phyloP scores from a whole-genome alignment of 2,329 filamentous ascomycete species.

The Aplosporella prunicola region DNA sequence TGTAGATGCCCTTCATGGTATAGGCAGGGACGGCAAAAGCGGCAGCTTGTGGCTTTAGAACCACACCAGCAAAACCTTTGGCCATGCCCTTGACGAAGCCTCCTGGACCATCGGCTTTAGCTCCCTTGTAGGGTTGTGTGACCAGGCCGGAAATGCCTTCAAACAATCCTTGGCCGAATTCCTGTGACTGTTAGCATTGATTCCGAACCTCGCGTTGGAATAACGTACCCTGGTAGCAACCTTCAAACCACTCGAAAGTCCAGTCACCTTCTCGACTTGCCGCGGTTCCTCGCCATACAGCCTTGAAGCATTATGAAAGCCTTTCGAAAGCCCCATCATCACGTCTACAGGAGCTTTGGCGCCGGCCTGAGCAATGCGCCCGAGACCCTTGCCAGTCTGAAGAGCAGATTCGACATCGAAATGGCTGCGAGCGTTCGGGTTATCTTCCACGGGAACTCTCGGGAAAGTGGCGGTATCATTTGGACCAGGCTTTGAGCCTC shows the following conservation, averaged over 20 bases:
- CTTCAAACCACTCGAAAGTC: constrained; percentile 63
- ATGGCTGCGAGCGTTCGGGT: constrained; percentile 18
- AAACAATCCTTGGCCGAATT: constrained; percentile 68
- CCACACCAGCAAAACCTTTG: constrained; percentile 71
- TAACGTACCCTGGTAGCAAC: constrained; percentile 60
- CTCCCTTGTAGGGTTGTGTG: constrained; percentile 64
- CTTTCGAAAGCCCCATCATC: constrained; percentile 69
- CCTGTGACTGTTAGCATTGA: constrained; percentile 30
- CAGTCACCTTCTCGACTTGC: constrained; percentile 69
- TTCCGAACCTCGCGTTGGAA: constrained; percentile 1
- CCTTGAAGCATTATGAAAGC: constrained; percentile 79
- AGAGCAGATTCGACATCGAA: constrained; percentile 50
- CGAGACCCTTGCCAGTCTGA: constrained; percentile 57
- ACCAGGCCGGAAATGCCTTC: constrained; percentile 75
- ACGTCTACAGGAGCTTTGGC: constrained; percentile 79
- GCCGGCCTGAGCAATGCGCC: constrained; percentile 64
- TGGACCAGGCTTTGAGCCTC: too few species aligned
- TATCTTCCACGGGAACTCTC: too few species aligned
- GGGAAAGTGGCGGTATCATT: too few species aligned
- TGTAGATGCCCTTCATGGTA: constrained; percentile 71
- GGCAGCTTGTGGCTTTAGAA: constrained; percentile 71
- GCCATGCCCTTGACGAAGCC: constrained; percentile 74
- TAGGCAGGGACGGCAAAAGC: constrained; percentile 60
- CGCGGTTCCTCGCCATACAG: constrained; percentile 78
- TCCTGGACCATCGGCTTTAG: constrained; percentile 52